These are phyloP conservation scores for Nigrograna mackinnonii DNA, from an alignment of 2,329 filamentous ascomycete species.

Conservation along the genomic window DNA sequence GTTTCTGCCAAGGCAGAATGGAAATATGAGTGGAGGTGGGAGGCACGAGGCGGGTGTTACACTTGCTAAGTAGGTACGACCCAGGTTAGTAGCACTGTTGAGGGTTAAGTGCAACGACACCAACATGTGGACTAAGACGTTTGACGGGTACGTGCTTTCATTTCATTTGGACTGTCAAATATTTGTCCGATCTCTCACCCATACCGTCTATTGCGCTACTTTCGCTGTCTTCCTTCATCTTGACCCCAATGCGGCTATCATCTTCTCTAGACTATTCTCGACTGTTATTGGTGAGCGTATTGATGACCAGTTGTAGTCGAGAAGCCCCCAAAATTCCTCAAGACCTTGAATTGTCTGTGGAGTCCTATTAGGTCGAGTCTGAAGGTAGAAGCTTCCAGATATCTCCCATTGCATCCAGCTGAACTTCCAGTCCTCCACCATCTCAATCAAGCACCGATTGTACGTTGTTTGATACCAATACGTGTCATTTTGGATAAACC, in stretches of 20 bases:
- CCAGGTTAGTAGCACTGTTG: too few relatives aligned
- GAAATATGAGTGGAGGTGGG: too few relatives aligned
- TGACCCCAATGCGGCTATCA: constrained; percentile 29
- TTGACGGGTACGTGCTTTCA: too few relatives aligned
- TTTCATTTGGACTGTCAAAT: too few relatives aligned
- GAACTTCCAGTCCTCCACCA: constrained; percentile 34
- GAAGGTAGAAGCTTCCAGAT: constrained; percentile 36
- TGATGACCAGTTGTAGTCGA: constrained; percentile 32
- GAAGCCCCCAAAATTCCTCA: constrained; percentile 34
- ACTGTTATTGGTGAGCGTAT: constrained; percentile 30
- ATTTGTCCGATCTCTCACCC: too few relatives aligned
- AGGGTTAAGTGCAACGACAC: too few relatives aligned
- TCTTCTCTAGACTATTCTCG: constrained; percentile 35
- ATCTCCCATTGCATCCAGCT: constrained; percentile 36
- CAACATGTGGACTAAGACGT: too few relatives aligned
- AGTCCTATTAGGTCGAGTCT: constrained; percentile 40
- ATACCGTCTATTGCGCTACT: too few relatives aligned
- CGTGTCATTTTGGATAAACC: constrained; percentile 32
- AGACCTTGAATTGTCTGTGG: constrained; percentile 27
- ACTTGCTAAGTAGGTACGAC: too few relatives aligned
- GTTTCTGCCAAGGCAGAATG: too few relatives aligned
- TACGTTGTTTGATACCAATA: constrained; percentile 40
- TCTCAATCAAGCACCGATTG: constrained; percentile 32
- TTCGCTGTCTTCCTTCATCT: too few relatives aligned
- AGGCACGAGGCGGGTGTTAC: too few relatives aligned